phyloP scores from a whole-genome alignment of 768 basidiomycete species.

The Pisolithus marmoratus region DNA sequence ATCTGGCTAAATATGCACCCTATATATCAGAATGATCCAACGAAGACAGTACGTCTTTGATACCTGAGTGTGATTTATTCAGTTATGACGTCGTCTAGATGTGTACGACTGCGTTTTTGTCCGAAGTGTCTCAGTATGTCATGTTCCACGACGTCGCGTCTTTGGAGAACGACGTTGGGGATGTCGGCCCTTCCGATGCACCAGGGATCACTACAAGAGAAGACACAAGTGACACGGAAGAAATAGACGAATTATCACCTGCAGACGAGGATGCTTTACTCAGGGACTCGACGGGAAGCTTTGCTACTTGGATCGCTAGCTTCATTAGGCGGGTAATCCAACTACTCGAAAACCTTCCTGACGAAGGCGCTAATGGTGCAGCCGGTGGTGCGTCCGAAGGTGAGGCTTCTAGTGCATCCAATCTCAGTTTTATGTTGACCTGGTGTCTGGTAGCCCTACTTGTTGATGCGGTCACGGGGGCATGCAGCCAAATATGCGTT shows the following conservation, averaged over 20 bases:
- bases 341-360: slow-evolving; percentile 88
- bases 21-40: slow-evolving; percentile 61
- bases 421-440: slow-evolving; percentile 77
- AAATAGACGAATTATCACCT: slow-evolving; percentile 31
- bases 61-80: slow-evolving; percentile 18
- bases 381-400: slow-evolving; percentile 79
- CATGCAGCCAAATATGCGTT: slow-evolving; percentile 71
- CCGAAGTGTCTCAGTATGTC: slow-evolving; percentile 48
- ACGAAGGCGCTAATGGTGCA: slow-evolving; percentile 85
- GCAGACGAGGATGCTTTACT: slow-evolving; percentile 70
- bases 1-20: neutral
- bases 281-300: slow-evolving; percentile 64
- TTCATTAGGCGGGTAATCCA: slow-evolving; percentile 75
- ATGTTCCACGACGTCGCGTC: slow-evolving; percentile 48
- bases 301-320: slow-evolving; percentile 78
- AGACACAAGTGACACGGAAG: neutral
- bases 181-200: slow-evolving; percentile 47
- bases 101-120: slow-evolving; percentile 63
- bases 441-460: slow-evolving; percentile 54
- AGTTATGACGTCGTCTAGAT: neutral
- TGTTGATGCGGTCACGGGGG: slow-evolving; percentile 69
- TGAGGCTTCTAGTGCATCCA: slow-evolving; percentile 45
- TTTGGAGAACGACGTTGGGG: slow-evolving; percentile 46
- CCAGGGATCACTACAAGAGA: slow-evolving; percentile 23
- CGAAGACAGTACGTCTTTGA: slow-evolving; percentile 73